Evolutionary conservation across 75 land plant species (phyloP), one percentile per base, ranked within the genome.

Genomic region (Larix kaempferi): DNA sequence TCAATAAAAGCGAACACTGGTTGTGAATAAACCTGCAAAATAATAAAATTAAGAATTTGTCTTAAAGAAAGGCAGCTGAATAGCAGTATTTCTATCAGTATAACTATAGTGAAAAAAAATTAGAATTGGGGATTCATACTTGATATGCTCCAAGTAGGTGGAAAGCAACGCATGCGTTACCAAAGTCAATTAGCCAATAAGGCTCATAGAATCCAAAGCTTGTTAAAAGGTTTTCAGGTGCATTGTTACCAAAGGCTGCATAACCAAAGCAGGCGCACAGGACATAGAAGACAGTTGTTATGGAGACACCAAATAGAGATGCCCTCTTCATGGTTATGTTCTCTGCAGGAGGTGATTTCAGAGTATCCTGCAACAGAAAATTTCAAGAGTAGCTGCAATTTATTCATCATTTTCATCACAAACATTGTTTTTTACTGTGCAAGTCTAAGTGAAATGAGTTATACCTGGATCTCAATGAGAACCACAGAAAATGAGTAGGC

Each of bases 1-100:
- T 84, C 85, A 19, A 84, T 44, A 56, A 81, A 84, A 27, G 85
- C 84, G 76, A 84, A 84, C 57, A 84, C 13, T 16, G 86, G 86
- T 56, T 84, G 86, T 14, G 80, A 44, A 54, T 60, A 84, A 52
- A 84, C 86, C 85, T 82, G 84, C 44, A 76, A 49, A 75, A 21
- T 13, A 41, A 49, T 10, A 49, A n/a, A n/a, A 49, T n/a, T n/a
- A n/a, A n/a, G n/a, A n/a, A n/a, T n/a, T n/a, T n/a, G n/a, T 49
- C 54, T 49, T 0, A 49, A 2, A 49, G 11, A 11, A 49, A 10
- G 54, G 10, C 13, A 49, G 54, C 54, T 10, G 54, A 49, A 49
- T 10, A 10, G 12, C 12, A 49, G 54, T 49, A 49, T 49, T 49
- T 49, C 54, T 49, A 49, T 49, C 11, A 49, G 10, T n/a, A n/a